Conservation (phyloP, 2,329 filamentous ascomycete genomes). For the Beauveria scarabaeidicola region DNA sequence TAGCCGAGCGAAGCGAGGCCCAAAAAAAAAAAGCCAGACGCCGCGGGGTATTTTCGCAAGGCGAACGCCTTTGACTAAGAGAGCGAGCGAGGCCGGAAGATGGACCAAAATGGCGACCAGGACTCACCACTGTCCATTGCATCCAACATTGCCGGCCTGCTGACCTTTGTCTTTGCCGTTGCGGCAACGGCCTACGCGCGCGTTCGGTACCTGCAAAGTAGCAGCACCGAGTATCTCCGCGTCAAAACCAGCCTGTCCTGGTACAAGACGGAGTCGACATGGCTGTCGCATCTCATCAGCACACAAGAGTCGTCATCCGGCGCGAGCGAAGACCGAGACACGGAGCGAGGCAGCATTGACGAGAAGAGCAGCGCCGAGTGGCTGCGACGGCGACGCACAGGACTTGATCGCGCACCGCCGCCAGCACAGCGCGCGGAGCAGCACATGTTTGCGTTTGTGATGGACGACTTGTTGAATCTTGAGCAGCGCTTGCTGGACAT, state of each 20-base stretch:
- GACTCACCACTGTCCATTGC: conserved; percentile 38
- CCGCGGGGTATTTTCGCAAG: background rate
- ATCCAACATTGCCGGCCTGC: conserved; percentile 35
- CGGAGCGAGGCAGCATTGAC: background rate
- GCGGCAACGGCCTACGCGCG: conserved; percentile 34
- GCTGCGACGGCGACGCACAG: background rate
- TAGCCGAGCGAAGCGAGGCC: background rate
- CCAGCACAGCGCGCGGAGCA: conserved; percentile 23
- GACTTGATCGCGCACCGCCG: conserved; percentile 14
- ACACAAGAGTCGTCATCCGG: conserved; percentile 16
- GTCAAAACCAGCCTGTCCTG: conserved; percentile 38
- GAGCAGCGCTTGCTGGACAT: conserved; percentile 36
- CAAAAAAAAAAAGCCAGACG: background rate
- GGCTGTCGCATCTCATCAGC: conserved; percentile 33
- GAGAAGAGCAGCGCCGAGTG: background rate
- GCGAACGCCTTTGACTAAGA: background rate
- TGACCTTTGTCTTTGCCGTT: conserved; percentile 40
- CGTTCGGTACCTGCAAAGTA: conserved; percentile 36
- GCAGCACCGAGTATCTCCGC: conserved; percentile 38
- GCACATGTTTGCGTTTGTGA: conserved; percentile 39
- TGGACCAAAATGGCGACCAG: conserved; percentile 20
- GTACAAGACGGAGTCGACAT: conserved; percentile 41
- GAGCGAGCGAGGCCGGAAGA: background rate
- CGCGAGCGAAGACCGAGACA: conserved; percentile 16
- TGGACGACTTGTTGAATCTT: conserved; percentile 36